Conservation (phyloP, 345 rosid genomes). For the Citrus unshiu region DNA sequence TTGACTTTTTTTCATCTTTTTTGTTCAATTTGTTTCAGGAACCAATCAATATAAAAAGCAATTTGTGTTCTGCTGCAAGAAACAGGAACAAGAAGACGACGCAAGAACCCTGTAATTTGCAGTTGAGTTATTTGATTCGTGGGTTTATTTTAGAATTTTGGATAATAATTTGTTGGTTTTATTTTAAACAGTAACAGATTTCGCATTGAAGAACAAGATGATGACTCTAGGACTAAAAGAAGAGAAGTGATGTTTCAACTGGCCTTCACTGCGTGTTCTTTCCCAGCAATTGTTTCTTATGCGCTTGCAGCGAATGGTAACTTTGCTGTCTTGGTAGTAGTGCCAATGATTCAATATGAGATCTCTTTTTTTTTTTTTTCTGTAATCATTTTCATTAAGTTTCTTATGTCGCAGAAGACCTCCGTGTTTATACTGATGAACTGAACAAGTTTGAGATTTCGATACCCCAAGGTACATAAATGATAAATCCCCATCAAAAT, state of each 20-base stretch:
- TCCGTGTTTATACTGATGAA: conserved; percentile 61
- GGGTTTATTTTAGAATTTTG: background rate
- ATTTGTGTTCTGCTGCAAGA: conserved; percentile 18
- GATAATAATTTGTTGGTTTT: background rate
- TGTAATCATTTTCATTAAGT: background rate
- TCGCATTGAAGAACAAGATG: background rate
- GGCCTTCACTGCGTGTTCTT: conserved; percentile 40
- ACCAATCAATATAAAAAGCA: conserved; percentile 16
- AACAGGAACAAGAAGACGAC: background rate
- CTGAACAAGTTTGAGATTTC: conserved; percentile 75
- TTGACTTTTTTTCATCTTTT: background rate
- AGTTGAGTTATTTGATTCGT: background rate
- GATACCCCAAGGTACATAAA: conserved; percentile 61
- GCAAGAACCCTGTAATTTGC: background rate
- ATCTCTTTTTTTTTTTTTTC: background rate
- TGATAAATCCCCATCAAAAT: too few relatives aligned
- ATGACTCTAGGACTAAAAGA: conserved; percentile 36
- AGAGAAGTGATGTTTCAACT: conserved; percentile 51
- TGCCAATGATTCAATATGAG: background rate
- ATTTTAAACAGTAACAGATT: conserved; percentile 10
- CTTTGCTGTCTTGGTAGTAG: background rate
- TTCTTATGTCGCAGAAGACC: conserved; percentile 38
- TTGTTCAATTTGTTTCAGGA: conserved; percentile 8
- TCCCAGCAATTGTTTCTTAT: conserved; percentile 36
- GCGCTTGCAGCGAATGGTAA: conserved; percentile 43